Evolutionary conservation across 805 yeast genomes (phyloP).

Genomic region (Schwanniomyces pseudopolymorphus): DNA sequence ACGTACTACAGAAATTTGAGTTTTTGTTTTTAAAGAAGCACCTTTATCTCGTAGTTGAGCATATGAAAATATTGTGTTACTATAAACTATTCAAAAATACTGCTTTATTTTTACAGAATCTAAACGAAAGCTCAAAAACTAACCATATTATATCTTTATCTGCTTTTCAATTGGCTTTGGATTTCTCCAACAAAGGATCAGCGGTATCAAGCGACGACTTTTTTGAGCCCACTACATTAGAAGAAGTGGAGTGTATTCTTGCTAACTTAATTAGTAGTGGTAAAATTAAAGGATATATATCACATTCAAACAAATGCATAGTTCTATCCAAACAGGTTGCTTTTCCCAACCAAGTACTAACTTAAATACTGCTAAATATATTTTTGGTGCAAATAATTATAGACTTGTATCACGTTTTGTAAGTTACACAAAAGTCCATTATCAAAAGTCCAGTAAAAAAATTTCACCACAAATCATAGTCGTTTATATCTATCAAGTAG

Average conservation of each 20-base stretch:
- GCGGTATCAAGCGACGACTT: constrained; percentile 1
- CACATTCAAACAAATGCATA: constrained; percentile 70
- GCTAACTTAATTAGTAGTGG: constrained; percentile 65
- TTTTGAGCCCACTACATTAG: constrained; percentile 24
- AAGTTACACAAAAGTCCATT: constrained; percentile 1
- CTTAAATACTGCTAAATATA: no score
- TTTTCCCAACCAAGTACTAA: constrained; percentile 47
- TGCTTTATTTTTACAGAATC: constrained; percentile 16
- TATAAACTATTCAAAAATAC: constrained; percentile 49
- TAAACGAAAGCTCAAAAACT: constrained; percentile 26
- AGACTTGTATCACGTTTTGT: constrained; percentile 1
- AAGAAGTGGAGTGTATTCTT: constrained; percentile 65
- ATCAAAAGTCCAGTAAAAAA: constrained; percentile 1
- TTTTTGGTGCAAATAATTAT: background rate
- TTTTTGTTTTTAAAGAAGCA: constrained; percentile 53
- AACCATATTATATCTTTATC: constrained; percentile 40
- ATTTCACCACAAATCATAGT: constrained; percentile 1
- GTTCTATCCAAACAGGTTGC: constrained; percentile 76
- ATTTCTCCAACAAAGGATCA: constrained; percentile 20
- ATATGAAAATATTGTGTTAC: constrained; percentile 50
- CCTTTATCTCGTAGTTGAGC: constrained; percentile 58
- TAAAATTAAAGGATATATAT: constrained; percentile 73
- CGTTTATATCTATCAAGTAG: background rate
- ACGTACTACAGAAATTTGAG: constrained; percentile 44
- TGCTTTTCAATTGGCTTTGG: constrained; percentile 45